Conservation (phyloP, 345 rosid species). For the Balakata baccata region DNA sequence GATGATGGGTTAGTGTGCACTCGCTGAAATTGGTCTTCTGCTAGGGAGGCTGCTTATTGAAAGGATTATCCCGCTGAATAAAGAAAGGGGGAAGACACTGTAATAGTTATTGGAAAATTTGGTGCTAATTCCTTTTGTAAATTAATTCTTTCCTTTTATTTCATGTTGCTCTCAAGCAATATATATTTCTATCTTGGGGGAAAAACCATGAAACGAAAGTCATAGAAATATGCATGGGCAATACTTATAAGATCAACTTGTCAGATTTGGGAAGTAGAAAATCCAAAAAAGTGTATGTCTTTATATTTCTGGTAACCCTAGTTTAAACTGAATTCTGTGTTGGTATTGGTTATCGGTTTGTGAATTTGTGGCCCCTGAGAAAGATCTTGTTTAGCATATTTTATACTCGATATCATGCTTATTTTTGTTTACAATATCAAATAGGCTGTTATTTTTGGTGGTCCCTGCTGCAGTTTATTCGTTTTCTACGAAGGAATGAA, state of each 20-base stretch:
- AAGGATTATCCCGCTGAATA: neutral
- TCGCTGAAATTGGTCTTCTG: neutral
- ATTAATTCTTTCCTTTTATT: neutral
- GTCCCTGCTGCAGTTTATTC: slow-evolving; percentile 61
- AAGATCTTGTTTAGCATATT: neutral
- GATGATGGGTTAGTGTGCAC: neutral
- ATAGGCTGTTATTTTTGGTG: neutral
- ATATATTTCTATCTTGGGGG: neutral
- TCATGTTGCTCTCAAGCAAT: neutral
- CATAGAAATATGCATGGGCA: neutral
- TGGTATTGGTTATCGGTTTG: neutral
- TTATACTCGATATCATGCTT: neutral
- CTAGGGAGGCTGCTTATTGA: neutral
- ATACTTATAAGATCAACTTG: neutral
- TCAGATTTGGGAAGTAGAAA: neutral
- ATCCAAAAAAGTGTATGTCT: neutral
- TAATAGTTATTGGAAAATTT: neutral
- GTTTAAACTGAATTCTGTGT: neutral
- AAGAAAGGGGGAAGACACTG: neutral
- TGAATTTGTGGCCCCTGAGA: neutral
- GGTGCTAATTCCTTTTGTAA: neutral
- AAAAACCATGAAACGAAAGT: neutral
- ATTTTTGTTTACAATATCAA: slow-evolving; percentile 8
- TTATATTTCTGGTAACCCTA: neutral
- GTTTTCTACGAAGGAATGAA: slow-evolving; percentile 82